Base-by-base conservation (phyloP, 805 yeast species). In the Ogataea naganishii region DNA sequence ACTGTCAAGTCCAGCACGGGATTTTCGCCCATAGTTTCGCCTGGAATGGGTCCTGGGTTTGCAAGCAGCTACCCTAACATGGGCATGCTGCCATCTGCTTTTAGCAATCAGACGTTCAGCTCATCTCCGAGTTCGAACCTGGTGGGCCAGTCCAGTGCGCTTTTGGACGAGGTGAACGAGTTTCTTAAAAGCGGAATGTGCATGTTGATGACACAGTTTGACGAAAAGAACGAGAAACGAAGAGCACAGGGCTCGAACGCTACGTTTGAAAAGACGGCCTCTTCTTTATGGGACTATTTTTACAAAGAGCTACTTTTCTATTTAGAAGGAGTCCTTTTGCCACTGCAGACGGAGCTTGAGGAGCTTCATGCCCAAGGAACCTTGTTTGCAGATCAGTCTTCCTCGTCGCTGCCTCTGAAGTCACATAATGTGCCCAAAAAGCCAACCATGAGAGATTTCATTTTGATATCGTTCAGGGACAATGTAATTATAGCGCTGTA, bases 301-400 rank as follows among this genome's bases (percentile, higher is more conserved):
- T 70, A 66, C 38, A 58, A 60, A n/a, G 63, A 66, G 22, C 64
- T 75, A 2, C 62, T 69, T 30, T 75, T 73, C 31, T 74, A 74
- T 42, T 53, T 78, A 13, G 68, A 75, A 35, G 80, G 80, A 0
- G 65, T 75, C 0, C 66, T 80, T 27, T 39, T 75, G 20, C 88
- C 88, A 0, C 43, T 80, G 14, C 75, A 73, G 33, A 43, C 56
- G 13, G 76, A 68, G 31, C 50, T 69, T 29, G 46, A 49, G 18
- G 45, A 46, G 0, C 32, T 24, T 29, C 37, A 34, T 3, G 32
- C n/a, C n/a, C n/a, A n/a, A n/a, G n/a, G n/a, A n/a, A n/a, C n/a
- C n/a, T n/a, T n/a, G n/a, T n/a, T n/a, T n/a, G n/a, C n/a, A n/a
- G n/a, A n/a, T n/a, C n/a, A n/a, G n/a, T n/a, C n/a, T n/a, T n/a